Conservation (phyloP, 1,284 basidiomycete genomes). For the Gymnopus androsaceus region DNA sequence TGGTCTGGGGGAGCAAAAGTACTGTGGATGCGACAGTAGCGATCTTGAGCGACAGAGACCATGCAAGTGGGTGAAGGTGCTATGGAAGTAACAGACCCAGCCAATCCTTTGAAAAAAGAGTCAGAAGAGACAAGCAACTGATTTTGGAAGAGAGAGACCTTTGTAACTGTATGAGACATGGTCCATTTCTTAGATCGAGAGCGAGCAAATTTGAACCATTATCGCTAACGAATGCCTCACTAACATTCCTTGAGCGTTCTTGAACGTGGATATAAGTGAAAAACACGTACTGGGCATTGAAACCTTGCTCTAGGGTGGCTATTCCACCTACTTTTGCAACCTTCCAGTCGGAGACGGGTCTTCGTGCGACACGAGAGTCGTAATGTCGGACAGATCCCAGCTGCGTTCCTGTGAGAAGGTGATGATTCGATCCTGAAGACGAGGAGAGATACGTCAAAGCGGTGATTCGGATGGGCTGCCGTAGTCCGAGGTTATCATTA, state of each 20-base stretch:
- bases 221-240: conserved; percentile 80
- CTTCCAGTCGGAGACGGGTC: conserved; percentile 72
- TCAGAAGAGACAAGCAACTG: neutral
- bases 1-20: conserved; percentile 56
- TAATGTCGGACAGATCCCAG: conserved; percentile 79
- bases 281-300: conserved; percentile 65
- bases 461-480: conserved; percentile 81
- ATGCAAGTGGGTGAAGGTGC: conserved; percentile 54
- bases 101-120: conserved; percentile 48
- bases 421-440: conserved; percentile 42
- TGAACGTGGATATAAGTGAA: neutral
- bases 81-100: conserved; percentile 68
- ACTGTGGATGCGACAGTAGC: conserved; percentile 75
- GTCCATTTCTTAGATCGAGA: conserved; percentile 76
- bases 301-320: conserved; percentile 59
- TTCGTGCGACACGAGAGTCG: conserved; percentile 74
- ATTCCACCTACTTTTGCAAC: conserved; percentile 71
- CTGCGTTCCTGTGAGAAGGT: conserved; percentile 75
- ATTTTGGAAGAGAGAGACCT: conserved; percentile 40
- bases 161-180: conserved; percentile 72
- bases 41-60: conserved; percentile 65
- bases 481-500: conserved; percentile 77
- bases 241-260: conserved; percentile 29
- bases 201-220: conserved; percentile 68
- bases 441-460: conserved; percentile 58